These are phyloP conservation scores for Nicotiana rustica DNA, from an alignment of 305 asterid species.

Conservation along the genomic window DNA sequence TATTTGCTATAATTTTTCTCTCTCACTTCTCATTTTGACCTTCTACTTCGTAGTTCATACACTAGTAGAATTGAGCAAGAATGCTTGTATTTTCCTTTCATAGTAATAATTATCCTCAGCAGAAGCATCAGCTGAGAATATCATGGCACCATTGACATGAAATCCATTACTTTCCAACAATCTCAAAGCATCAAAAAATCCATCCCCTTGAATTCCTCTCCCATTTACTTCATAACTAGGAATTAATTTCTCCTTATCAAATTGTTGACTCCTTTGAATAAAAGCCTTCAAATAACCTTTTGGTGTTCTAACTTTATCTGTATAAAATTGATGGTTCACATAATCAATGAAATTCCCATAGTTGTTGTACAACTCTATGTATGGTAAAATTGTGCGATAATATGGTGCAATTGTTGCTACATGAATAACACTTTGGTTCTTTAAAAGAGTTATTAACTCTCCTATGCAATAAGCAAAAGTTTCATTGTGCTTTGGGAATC, in stretches of 20 bases:
- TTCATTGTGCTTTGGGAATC: constrained; percentile 47
- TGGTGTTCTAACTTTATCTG: constrained; percentile 57
- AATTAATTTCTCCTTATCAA: constrained; percentile 53
- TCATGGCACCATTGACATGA: constrained; percentile 63
- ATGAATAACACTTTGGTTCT: constrained; percentile 60
- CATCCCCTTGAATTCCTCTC: constrained; percentile 76
- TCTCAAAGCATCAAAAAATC: constrained; percentile 58
- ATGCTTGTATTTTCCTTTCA: constrained; percentile 59
- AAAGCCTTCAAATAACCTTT: constrained; percentile 50
- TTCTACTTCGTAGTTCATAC: neutral
- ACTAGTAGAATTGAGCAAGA: constrained; percentile 53
- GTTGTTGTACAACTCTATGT: constrained; percentile 46
- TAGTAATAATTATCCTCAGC: constrained; percentile 50
- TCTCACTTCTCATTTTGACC: neutral
- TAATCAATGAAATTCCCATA: constrained; percentile 58
- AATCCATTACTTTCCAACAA: constrained; percentile 55
- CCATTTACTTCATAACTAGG: constrained; percentile 75
- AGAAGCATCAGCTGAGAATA: constrained; percentile 84
- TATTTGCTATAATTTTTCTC: too few species aligned
- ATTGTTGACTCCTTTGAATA: constrained; percentile 46
- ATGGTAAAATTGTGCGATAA: constrained; percentile 53
- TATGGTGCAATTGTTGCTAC: constrained; percentile 71
- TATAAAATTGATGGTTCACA: constrained; percentile 70
- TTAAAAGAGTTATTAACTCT: constrained; percentile 58
- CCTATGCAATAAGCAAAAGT: constrained; percentile 71